phyloP scores from a whole-genome alignment of 1,284 basidiomycete genomes.

The Boletus mariae region DNA sequence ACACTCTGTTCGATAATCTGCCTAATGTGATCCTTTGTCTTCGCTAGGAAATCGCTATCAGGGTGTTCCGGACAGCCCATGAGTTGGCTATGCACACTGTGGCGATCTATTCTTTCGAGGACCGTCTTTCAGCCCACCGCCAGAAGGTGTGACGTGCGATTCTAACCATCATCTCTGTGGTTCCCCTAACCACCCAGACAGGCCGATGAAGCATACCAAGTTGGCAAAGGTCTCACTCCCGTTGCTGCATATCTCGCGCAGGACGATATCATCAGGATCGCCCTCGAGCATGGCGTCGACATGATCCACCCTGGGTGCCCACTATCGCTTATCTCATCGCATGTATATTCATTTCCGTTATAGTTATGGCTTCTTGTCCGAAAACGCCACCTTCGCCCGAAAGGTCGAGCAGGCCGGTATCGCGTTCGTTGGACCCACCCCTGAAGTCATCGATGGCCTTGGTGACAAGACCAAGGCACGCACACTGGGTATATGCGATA shows the following conservation, averaged over 20 bases:
- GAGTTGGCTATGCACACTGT: conserved; percentile 99
- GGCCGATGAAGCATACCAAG: conserved; percentile 98
- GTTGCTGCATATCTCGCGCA: conserved; percentile 97
- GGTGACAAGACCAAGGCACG: conserved; percentile 99
- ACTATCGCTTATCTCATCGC: conserved; percentile 1
- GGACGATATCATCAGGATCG: conserved; percentile 94
- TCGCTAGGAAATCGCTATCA: conserved; percentile 93
- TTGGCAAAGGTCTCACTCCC: conserved; percentile 92
- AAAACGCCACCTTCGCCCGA: conserved; percentile 93
- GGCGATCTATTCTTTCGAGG: conserved; percentile 97
- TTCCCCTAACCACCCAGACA: conserved; percentile 49
- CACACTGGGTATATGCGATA: conserved; percentile 57
- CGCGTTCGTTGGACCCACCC: conserved; percentile 94
- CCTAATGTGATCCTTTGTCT: conserved; percentile 1
- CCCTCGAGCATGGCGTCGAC: conserved; percentile 95
- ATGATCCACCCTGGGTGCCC: conserved; percentile 97
- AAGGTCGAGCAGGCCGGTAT: conserved; percentile 98
- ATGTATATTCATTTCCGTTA: conserved; percentile 5
- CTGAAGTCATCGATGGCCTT: conserved; percentile 95
- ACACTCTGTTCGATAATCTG: conserved; percentile 5
- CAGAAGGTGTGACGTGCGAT: conserved; percentile 74
- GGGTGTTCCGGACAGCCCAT: conserved; percentile 98
- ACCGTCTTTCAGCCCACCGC: conserved; percentile 94
- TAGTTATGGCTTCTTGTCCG: conserved; percentile 96
- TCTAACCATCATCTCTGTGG: neutral